These are phyloP conservation scores for Coprinopsis cinerea DNA, from an alignment of 768 basidiomycete species.

Conservation along the genomic window DNA sequence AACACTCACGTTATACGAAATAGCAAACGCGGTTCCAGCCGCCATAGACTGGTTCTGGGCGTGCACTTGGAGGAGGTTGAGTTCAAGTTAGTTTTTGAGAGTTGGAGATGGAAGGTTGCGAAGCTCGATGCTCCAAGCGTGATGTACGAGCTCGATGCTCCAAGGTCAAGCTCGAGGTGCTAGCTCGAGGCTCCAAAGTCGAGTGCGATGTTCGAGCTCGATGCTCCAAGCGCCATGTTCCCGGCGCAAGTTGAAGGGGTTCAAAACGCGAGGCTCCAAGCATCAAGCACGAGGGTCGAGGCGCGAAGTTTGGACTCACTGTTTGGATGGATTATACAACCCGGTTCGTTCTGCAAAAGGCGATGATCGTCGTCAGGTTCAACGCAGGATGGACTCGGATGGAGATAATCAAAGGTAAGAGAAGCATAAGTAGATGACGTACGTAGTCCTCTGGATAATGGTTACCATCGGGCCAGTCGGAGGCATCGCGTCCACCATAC, in stretches of 20 bases:
- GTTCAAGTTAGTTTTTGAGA: neutral
- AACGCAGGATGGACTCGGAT: neutral
- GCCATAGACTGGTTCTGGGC: constrained; percentile 45
- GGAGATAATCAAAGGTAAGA: neutral
- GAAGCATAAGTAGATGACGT: constrained; percentile 14
- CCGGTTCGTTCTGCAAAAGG: constrained; percentile 25
- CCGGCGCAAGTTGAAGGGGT: no score
- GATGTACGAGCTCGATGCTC: no score
- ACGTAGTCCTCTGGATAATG: constrained; percentile 41
- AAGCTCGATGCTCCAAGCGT: neutral
- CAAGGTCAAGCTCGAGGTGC: no score
- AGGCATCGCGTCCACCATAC: constrained; percentile 30
- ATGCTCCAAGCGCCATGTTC: no score
- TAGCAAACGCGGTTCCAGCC: constrained; percentile 52
- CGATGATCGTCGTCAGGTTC: neutral
- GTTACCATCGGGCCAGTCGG: constrained; percentile 43
- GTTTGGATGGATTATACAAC: constrained; percentile 44
- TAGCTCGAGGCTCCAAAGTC: no score
- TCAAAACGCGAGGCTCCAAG: no score
- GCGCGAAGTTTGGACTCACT: constrained; percentile 25
- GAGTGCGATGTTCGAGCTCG: no score
- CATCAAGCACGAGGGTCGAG: no score
- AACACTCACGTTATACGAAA: constrained; percentile 39
- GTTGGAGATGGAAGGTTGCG: neutral
- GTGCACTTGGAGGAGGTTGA: constrained; percentile 34